These are phyloP conservation scores for Podospora pseudopauciseta DNA, from an alignment of 495 filamentous ascomycete genomes.

Conservation along the genomic window DNA sequence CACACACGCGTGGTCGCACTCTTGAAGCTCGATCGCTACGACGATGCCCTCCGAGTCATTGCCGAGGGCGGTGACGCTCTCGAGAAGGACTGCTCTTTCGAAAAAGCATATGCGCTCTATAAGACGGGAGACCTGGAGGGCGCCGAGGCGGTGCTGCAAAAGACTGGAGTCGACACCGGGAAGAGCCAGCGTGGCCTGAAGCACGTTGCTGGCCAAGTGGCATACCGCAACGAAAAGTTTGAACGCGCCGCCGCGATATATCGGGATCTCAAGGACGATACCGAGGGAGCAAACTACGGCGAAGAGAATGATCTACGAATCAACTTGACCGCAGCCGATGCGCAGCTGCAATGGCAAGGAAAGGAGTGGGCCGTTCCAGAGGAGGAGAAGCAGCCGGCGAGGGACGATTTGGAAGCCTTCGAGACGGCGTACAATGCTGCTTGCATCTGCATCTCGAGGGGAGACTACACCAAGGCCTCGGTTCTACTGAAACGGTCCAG, in stretches of 20 bases:
- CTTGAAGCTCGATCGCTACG: conserved; percentile 88
- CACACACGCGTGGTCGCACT: conserved; percentile 81
- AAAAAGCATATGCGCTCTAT: conserved; percentile 90
- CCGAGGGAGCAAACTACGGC: conserved; percentile 45
- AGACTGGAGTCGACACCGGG: conserved; percentile 29
- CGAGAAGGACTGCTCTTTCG: conserved; percentile 63
- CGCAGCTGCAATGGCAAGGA: conserved; percentile 83
- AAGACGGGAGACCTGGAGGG: conserved; percentile 73
- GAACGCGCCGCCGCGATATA: conserved; percentile 67
- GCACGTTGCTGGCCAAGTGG: conserved; percentile 86
- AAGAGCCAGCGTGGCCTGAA: conserved; percentile 48
- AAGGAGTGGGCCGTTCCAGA: conserved; percentile 38
- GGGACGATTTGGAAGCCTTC: conserved; percentile 84
- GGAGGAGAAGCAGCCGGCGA: conserved; percentile 50
- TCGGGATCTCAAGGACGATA: conserved; percentile 51
- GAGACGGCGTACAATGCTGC: conserved; percentile 93
- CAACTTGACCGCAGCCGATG: conserved; percentile 74
- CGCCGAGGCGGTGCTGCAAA: conserved; percentile 59
- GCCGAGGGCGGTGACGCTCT: conserved; percentile 66
- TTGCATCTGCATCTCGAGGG: conserved; percentile 76
- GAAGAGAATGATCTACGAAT: conserved; percentile 86
- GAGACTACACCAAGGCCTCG: conserved; percentile 69
- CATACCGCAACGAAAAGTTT: conserved; percentile 83
- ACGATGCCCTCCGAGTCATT: conserved; percentile 77
- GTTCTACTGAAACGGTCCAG: conserved; percentile 78